Percentiles rank a stretch among this genome's conserved stretches.
Evolutionary conservation across 495 filamentous ascomycete genomes (phyloP).

Genomic region (Rostrohypoxylon terebratum): DNA sequence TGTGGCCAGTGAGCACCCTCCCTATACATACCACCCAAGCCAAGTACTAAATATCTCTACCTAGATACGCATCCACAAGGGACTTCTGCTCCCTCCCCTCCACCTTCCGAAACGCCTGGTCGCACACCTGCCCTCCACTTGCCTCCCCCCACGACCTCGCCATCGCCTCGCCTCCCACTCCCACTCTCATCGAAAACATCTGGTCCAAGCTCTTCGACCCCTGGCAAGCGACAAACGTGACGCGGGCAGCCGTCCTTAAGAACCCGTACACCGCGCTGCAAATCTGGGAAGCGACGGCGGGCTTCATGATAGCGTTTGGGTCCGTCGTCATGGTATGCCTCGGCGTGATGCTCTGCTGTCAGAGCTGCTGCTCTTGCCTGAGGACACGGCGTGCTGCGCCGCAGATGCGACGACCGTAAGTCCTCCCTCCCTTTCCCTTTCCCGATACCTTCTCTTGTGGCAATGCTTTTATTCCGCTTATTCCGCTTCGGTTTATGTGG

Average conservation of each 20-base stretch:
- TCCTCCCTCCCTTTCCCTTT: background rate
- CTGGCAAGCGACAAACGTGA: too few relatives aligned
- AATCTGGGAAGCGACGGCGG: too few relatives aligned
- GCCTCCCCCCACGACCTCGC: background rate
- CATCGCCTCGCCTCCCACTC: background rate
- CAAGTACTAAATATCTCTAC: background rate
- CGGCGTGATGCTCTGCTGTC: background rate
- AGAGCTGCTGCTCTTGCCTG: background rate
- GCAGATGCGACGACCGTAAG: background rate
- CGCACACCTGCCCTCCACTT: background rate
- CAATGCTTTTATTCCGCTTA: too few relatives aligned
- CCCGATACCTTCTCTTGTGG: background rate
- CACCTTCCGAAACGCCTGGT: background rate
- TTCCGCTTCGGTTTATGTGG: background rate
- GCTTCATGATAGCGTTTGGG: background rate
- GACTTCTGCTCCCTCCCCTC: conserved; percentile 26
- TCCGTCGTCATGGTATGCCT: background rate
- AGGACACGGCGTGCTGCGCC: background rate
- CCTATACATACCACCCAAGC: background rate
- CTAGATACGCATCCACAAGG: conserved; percentile 14
- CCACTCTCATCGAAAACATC: background rate
- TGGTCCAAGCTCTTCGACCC: background rate
- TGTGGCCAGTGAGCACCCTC: conserved; percentile 9
- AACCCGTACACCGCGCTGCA: too few relatives aligned
- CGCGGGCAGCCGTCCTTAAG: too few relatives aligned